Percentiles rank a stretch among this genome's conserved stretches.
phyloP scores from a whole-genome alignment of 163 green algal species.

The Scenedesmus sp. region DNA sequence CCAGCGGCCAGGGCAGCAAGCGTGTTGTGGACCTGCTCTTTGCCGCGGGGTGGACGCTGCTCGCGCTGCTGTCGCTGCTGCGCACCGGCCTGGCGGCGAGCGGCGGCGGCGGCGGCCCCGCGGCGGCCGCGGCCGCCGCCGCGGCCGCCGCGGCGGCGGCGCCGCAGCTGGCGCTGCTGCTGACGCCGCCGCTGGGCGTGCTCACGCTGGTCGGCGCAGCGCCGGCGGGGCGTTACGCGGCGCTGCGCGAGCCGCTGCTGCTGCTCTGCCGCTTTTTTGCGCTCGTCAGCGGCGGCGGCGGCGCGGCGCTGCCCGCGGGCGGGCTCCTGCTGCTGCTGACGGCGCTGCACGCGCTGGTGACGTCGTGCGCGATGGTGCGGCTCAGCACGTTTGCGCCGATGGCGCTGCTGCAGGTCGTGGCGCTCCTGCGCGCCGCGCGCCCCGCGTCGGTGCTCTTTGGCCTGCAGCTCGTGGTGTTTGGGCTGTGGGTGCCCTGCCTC shows the following conservation, averaged over 20 bases:
- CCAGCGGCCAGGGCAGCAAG: background rate
- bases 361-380: slow-evolving; percentile 1
- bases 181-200: background rate
- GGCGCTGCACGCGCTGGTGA: background rate
- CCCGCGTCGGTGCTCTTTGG: background rate
- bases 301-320: background rate
- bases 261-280: background rate
- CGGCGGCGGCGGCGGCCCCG: background rate
- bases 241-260: background rate
- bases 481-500: background rate
- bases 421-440: background rate
- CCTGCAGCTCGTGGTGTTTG: background rate
- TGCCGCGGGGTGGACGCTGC: background rate
- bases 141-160: background rate
- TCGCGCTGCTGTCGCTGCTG: background rate
- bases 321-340: background rate
- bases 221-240: background rate
- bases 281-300: background rate
- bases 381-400: background rate
- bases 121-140: no score
- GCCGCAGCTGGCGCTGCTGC: background rate
- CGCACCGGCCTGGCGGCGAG: background rate
- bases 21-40: background rate
- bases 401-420: background rate
- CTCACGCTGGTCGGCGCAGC: background rate